Evolutionary conservation across 306 rosid species (phyloP).

Genomic region (Herpetospermum pedunculosum): DNA sequence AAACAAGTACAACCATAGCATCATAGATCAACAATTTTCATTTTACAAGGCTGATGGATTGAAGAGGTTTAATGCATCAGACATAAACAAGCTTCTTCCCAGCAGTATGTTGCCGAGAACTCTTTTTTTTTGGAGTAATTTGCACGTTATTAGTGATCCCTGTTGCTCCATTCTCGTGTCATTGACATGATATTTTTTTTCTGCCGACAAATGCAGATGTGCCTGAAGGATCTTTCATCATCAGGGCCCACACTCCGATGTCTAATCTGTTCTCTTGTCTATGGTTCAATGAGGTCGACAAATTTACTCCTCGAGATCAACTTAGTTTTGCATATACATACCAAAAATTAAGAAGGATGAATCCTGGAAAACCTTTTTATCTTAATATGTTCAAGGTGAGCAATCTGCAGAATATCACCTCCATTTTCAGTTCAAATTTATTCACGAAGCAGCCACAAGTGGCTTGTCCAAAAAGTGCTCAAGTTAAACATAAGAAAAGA

Average conservation of each 20-base stretch:
- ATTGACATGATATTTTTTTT: conserved; percentile 9
- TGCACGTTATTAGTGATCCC: conserved; percentile 1
- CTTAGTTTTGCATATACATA: conserved; percentile 85
- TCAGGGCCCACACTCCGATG: conserved; percentile 95
- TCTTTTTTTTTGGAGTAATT: conserved; percentile 8
- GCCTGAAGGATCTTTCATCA: conserved; percentile 93
- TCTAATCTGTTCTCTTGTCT: conserved; percentile 90
- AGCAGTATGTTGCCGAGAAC: conserved; percentile 64
- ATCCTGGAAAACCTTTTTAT: conserved; percentile 68
- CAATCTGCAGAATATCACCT: conserved; percentile 5
- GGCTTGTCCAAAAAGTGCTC: neutral
- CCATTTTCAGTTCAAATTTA: neutral
- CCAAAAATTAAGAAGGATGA: conserved; percentile 89
- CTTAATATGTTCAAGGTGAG: conserved; percentile 94
- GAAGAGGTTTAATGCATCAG: conserved; percentile 61
- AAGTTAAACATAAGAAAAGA: neutral
- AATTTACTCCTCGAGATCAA: conserved; percentile 97
- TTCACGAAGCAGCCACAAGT: neutral
- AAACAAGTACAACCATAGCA: conserved; percentile 67
- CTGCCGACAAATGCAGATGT: conserved; percentile 48
- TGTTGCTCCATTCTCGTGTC: neutral
- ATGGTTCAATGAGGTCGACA: conserved; percentile 91
- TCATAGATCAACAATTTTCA: conserved; percentile 64
- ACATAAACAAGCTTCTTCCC: conserved; percentile 54
- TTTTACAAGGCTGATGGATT: conserved; percentile 84